These are phyloP conservation scores for Monilinia fructicola DNA, from an alignment of 2,329 filamentous ascomycete genomes.

Conservation along the genomic window DNA sequence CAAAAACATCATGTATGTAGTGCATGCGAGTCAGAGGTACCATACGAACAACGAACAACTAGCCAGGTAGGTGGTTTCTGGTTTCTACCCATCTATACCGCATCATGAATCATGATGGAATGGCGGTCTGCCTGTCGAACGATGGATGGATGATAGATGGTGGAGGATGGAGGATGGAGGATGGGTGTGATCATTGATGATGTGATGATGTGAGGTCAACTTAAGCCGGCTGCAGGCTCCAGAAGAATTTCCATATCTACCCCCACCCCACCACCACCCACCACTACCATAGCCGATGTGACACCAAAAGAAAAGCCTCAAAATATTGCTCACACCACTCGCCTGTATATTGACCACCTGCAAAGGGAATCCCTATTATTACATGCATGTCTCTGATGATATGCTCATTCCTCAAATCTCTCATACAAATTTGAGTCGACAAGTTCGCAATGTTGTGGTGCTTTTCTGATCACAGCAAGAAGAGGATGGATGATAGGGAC, in stretches of 20 bases:
- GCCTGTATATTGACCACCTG: constrained; percentile 4
- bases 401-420: neutral
- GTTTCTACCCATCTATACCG: neutral
- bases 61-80: neutral
- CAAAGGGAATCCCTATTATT: neutral
- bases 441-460: neutral
- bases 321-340: neutral
- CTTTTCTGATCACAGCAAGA: neutral
- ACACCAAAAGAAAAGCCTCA: neutral
- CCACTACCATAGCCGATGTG: neutral
- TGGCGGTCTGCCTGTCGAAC: constrained; percentile 6
- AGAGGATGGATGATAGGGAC: neutral
- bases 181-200: too few species aligned
- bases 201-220: neutral
- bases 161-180: too few species aligned
- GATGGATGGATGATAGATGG: neutral
- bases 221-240: neutral
- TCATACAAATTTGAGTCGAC: neutral
- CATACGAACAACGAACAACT: neutral
- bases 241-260: neutral
- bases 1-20: neutral
- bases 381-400: constrained; percentile 4
- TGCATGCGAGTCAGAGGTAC: constrained; percentile 6
- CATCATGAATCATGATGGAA: neutral
- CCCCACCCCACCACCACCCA: neutral